Evolutionary conservation across 106 monocot genomes (phyloP).

Genomic region (Apostasia shenzhenica): DNA sequence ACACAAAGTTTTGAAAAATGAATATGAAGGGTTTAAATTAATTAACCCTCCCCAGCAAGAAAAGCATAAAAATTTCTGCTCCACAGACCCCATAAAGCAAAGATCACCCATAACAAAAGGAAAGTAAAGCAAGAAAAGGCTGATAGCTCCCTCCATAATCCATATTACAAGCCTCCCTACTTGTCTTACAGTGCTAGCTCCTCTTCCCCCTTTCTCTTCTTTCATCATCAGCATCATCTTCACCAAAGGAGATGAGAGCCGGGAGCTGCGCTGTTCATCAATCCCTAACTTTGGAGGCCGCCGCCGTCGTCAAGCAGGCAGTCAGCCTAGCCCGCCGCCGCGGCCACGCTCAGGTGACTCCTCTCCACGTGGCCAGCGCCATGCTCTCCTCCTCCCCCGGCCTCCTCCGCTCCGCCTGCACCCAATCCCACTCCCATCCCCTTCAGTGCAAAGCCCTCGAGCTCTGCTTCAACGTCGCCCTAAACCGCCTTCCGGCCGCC

Average conservation of each 20-base stretch:
- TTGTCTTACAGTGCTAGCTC: no score
- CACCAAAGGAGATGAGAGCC: constrained; percentile 51
- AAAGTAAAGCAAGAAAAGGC: no score
- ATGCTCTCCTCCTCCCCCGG: constrained; percentile 70
- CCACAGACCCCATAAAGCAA: no score
- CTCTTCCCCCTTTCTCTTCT: no score
- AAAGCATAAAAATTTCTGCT: no score
- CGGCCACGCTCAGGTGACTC: constrained; percentile 90
- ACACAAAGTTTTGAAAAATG: no score
- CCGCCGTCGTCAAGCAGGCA: constrained; percentile 56
- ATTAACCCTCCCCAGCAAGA: no score
- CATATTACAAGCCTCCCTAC: no score
- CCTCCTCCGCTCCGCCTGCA: constrained; percentile 75
- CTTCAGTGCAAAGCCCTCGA: constrained; percentile 92
- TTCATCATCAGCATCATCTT: no score
- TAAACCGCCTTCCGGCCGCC: constrained; percentile 80
- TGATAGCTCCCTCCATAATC: no score
- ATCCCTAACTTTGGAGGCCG: constrained; percentile 63
- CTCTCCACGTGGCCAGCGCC: constrained; percentile 79
- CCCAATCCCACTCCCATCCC: constrained; percentile 79
- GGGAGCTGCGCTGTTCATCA: constrained; percentile 67
- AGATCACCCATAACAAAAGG: no score
- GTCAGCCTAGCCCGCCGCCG: constrained; percentile 65
- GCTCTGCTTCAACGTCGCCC: constrained; percentile 93
- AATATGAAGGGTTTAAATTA: no score